phyloP scores from a whole-genome alignment of 345 rosid genomes.

The Melastoma malabathricum region DNA sequence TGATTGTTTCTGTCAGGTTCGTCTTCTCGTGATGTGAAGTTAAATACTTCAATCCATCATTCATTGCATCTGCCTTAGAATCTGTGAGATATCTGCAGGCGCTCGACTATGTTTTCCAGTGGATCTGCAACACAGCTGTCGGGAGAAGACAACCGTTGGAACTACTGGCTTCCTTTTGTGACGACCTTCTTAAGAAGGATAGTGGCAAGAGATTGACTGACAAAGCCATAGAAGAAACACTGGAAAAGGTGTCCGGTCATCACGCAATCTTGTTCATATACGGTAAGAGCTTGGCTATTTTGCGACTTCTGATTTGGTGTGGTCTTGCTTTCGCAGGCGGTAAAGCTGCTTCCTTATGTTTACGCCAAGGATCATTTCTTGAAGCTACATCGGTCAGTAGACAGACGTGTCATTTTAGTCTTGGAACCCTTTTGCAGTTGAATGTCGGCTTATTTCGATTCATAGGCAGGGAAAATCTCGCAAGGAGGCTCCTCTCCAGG shows the following conservation, averaged over 20 bases:
- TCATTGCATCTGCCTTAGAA: not conserved
- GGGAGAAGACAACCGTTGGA: conserved; percentile 51
- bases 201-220: conserved; percentile 56
- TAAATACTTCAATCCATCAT: too few relatives aligned
- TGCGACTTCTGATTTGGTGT: not conserved
- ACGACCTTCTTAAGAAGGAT: conserved; percentile 52
- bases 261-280: not conserved
- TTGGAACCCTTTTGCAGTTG: too few relatives aligned
- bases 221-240: conserved; percentile 53
- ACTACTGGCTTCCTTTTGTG: conserved; percentile 55
- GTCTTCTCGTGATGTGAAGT: not conserved
- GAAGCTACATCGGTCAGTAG: conserved; percentile 52
- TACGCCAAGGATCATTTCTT: conserved; percentile 80
- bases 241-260: conserved; percentile 36
- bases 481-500: conserved; percentile 38
- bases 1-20: conserved; percentile 62
- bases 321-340: conserved; percentile 41
- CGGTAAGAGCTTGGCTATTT: too few relatives aligned
- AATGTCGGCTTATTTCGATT: too few relatives aligned
- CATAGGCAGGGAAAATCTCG: conserved; percentile 54
- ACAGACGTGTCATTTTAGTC: too few relatives aligned
- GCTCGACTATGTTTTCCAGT: conserved; percentile 55
- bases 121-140: conserved; percentile 47
- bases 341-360: conserved; percentile 72
- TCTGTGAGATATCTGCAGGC: conserved; percentile 21